A percentile compares a stretch with the other conserved stretches of the same genome.
Evolutionary conservation across 2,329 filamentous ascomycete species (phyloP).

Genomic region (Ophiognomonia clavigignenti-juglandacearum): DNA sequence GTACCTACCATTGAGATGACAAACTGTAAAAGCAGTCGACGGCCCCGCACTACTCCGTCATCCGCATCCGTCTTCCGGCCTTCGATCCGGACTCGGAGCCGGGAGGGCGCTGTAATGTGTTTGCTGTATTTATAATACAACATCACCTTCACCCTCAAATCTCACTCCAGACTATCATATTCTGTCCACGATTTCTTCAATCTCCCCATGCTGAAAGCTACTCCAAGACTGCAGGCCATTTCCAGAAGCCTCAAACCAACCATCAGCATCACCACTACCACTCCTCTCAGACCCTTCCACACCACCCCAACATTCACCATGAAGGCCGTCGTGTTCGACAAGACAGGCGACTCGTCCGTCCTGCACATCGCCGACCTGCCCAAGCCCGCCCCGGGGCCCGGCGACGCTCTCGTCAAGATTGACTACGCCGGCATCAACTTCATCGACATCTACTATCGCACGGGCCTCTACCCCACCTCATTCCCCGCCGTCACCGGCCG

Average conservation of each 20-base stretch:
- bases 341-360: slow-evolving; percentile 16
- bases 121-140: neutral
- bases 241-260: slow-evolving; percentile 10
- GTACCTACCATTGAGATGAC: too few relatives aligned
- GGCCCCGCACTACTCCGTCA: neutral
- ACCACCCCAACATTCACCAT: slow-evolving; percentile 1
- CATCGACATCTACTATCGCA: slow-evolving; percentile 66
- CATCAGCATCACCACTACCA: too few relatives aligned
- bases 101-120: neutral
- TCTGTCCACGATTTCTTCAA: neutral
- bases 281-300: neutral
- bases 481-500: slow-evolving; percentile 72
- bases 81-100: neutral
- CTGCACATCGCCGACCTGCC: slow-evolving; percentile 14
- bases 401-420: slow-evolving; percentile 13
- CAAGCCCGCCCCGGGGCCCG: slow-evolving; percentile 11
- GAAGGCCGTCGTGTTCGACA: slow-evolving; percentile 14
- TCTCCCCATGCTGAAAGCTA: slow-evolving; percentile 4
- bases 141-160: too few relatives aligned
- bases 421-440: slow-evolving; percentile 17
- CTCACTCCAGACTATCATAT: too few relatives aligned
- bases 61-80: neutral
- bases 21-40: too few relatives aligned
- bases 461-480: slow-evolving; percentile 67
- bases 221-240: slow-evolving; percentile 12